Base-by-base conservation (phyloP, 176 grass and related monocot genomes). In the Olyra latifolia region DNA sequence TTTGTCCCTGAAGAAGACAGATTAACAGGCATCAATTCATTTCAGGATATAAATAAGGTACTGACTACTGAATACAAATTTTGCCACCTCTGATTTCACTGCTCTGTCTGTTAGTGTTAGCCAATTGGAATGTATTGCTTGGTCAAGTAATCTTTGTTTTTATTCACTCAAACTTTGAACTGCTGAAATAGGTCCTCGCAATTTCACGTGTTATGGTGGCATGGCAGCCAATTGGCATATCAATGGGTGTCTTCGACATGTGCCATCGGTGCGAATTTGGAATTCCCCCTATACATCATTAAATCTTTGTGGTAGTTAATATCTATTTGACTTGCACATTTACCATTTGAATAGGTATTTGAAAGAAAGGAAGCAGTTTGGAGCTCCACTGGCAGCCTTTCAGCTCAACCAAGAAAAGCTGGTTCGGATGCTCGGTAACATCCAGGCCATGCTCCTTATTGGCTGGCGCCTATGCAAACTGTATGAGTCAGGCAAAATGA, bases 371-470 rank as follows among this genome's bases (percentile, higher is more conserved):
- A 94, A 94, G 16, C 95, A 94, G 74, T 98, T 98, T 64, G 95
- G 95, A 86, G 95, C 88, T 48, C 95, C 95, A 16, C 58, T 94
- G 61, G 95, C 95, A 61, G 85, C 95, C 57, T 98, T 98, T 85
- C 95, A 98, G 78, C 72, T 98, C 14, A 98, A 98, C 72, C 95
- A 98, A 91, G 95, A 98, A 86, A 98, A 98, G 84, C 91, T 98
- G 30, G 92, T 92, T 43, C 86, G 92, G 32, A 98, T 98, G 91
- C 95, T 98, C 35, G 92, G 95, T 40, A 98, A 98, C 64, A 90
- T 94, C 62, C 92, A 98, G 70, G 95, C 92, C 69, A 98, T 98
- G 95, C 67, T 94, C 85, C 90, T 98, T 25, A 57, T 98, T n/a
- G 95, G 95, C 50, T 98, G 95, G 95, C 89, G 95, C 35, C 67